Percentiles rank a stretch among this genome's conserved stretches.
Conservation (phyloP, 139 green algal genomes). For the Chlorella sp. region DNA sequence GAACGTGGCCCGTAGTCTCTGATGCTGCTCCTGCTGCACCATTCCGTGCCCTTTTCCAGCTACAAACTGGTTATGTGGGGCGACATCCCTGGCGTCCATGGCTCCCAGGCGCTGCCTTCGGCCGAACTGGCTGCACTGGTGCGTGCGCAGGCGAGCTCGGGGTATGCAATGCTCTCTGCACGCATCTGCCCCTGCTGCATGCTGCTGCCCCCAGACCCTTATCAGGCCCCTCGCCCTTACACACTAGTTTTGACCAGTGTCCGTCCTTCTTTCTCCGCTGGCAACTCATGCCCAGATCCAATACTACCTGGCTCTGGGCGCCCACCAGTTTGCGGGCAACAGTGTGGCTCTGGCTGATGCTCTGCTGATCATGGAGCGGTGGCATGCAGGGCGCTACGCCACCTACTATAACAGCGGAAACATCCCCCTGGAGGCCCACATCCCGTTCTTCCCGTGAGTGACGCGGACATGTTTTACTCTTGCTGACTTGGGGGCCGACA, state of each 20-base stretch:
- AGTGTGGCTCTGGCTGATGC: slow-evolving; percentile 1
- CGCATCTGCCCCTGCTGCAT: too few species aligned
- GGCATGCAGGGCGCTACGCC: background rate
- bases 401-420: slow-evolving; percentile 30
- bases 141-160: too few species aligned
- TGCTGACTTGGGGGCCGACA: too few species aligned
- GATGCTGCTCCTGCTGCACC: too few species aligned
- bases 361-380: slow-evolving; percentile 27
- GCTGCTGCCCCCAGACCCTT: too few species aligned
- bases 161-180: too few species aligned
- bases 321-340: slow-evolving; percentile 22
- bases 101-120: background rate
- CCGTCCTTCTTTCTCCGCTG: too few species aligned
- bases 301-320: background rate
- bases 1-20: too few species aligned
- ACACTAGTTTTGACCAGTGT: too few species aligned
- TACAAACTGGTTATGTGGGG: background rate
- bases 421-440: slow-evolving; percentile 22
- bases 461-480: too few species aligned
- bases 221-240: too few species aligned
- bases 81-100: background rate
- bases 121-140: background rate
- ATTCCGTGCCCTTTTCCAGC: background rate
- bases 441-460: slow-evolving; percentile 18
- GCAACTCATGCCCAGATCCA: too few species aligned